Base-by-base conservation (phyloP, 257 asterid genomes). In the Solanum commersonii region DNA sequence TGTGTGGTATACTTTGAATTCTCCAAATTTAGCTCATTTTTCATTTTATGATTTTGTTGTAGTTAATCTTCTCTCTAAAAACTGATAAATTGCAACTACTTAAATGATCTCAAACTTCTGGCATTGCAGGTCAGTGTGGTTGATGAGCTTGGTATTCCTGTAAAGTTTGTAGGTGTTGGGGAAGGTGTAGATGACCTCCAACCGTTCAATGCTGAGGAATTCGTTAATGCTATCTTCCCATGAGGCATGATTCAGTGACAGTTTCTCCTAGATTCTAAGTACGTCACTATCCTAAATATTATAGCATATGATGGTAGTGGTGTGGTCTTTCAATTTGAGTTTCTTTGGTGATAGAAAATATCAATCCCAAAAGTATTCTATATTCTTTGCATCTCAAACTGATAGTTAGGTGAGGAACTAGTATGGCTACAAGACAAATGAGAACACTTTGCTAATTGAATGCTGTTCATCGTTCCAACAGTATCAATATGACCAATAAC, bases 131-230 rank as follows among this genome's bases (percentile, higher is more conserved):
- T 96, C n/a, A 96, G 99, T 90, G 98, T 96, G 22, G 98, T 96
- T 8, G 98, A 96, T 89, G 99, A 96, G 92, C 97, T 96, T 29
- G 97, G 98, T 60, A 96, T 96, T 90, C 99, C 99, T 10, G 98
- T 96, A 86, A 96, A 96, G 90, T 96, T 96, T 89, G 98, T 96
- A 29, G 98, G 98, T 12, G 98, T 95, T 59, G 99, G 99, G 56
- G 99, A 96, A 94, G 95, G 96, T 31, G 77, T 91, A 25, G 96
- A 95, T 63, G 99, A 96, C 88, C 98, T 96, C 86, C 99, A 96
- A 90, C 98, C 98, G 34, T 96, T 96, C 86, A 96, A 96, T 87
- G 96, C 98, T 9, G 97, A 93, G 94, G 95, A 95, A n/a, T 96
- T 96, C 52, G 98, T 96, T 12, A 83, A 96, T 90, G 98, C 99